Evolutionary conservation across 768 basidiomycete genomes (phyloP).

Genomic region (Pulveroboletus sp.): DNA sequence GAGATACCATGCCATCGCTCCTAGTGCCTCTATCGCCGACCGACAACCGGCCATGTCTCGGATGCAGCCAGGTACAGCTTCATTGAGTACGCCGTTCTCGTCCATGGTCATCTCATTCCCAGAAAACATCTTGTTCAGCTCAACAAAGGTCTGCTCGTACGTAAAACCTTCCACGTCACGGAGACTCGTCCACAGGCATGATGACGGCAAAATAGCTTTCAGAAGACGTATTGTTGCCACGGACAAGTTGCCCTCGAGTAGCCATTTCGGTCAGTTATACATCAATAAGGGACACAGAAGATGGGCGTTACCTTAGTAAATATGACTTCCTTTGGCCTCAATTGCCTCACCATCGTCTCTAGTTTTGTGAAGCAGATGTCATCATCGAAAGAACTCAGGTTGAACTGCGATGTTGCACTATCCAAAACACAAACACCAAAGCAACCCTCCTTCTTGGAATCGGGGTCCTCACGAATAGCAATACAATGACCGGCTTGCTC

Average conservation of each 20-base stretch:
- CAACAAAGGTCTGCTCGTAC: conserved; percentile 65
- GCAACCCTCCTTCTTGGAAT: conserved; percentile 39
- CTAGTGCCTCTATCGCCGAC: conserved; percentile 78
- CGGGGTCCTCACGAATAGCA: conserved; percentile 64
- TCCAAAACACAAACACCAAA: conserved; percentile 93
- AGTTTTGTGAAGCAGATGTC: conserved; percentile 89
- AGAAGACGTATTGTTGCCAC: conserved; percentile 78
- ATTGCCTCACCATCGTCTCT: conserved; percentile 89
- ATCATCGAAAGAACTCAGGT: conserved; percentile 84
- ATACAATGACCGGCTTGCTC: conserved; percentile 96
- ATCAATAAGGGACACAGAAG: neutral
- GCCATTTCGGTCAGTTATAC: neutral
- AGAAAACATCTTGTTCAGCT: conserved; percentile 66
- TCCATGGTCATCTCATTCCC: conserved; percentile 41
- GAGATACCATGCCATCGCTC: conserved; percentile 92
- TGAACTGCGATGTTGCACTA: conserved; percentile 93
- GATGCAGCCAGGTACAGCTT: conserved; percentile 65
- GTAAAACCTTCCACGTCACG: conserved; percentile 78
- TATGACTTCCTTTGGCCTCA: conserved; percentile 87
- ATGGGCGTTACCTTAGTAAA: conserved; percentile 67
- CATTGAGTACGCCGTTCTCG: conserved; percentile 37
- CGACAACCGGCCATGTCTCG: conserved; percentile 62
- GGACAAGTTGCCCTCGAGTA: conserved; percentile 73
- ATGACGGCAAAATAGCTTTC: conserved; percentile 72
- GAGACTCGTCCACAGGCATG: conserved; percentile 87